Conservation (phyloP, 768 basidiomycete species). For the Collybia nuda region DNA sequence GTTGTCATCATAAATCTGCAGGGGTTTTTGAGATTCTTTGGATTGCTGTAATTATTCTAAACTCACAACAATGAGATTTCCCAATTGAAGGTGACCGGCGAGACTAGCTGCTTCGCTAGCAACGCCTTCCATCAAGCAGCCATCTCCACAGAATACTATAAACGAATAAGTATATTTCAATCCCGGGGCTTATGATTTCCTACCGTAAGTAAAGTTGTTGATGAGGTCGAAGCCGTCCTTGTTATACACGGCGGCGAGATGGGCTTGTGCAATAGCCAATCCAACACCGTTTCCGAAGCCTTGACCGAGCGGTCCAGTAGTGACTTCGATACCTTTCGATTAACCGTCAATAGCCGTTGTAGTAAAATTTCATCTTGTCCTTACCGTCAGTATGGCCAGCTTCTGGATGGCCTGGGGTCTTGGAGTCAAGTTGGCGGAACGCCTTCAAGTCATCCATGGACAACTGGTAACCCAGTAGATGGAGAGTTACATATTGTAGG, state of each 20-base stretch:
- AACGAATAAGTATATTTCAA: conserved; percentile 3
- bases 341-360: neutral
- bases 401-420: conserved; percentile 95
- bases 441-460: conserved; percentile 89
- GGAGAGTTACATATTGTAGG: conserved; percentile 89
- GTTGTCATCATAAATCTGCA: conserved; percentile 92
- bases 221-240: conserved; percentile 79
- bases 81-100: conserved; percentile 91
- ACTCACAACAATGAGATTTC: conserved; percentile 88
- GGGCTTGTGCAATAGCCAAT: conserved; percentile 89
- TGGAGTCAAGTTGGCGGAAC: conserved; percentile 89
- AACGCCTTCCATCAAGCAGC: conserved; percentile 97
- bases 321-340: conserved; percentile 74
- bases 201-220: conserved; percentile 89
- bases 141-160: conserved; percentile 88
- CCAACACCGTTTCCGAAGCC: conserved; percentile 94
- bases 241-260: conserved; percentile 89
- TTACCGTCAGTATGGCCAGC: conserved; percentile 51
- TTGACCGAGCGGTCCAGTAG: conserved; percentile 95
- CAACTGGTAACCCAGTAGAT: conserved; percentile 90
- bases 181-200: conserved; percentile 8
- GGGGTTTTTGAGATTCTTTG: conserved; percentile 7
- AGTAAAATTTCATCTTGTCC: conserved; percentile 3
- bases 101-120: conserved; percentile 90
- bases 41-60: neutral